Base-by-base conservation (phyloP, 345 rosid species). In the Theobroma cacao region DNA sequence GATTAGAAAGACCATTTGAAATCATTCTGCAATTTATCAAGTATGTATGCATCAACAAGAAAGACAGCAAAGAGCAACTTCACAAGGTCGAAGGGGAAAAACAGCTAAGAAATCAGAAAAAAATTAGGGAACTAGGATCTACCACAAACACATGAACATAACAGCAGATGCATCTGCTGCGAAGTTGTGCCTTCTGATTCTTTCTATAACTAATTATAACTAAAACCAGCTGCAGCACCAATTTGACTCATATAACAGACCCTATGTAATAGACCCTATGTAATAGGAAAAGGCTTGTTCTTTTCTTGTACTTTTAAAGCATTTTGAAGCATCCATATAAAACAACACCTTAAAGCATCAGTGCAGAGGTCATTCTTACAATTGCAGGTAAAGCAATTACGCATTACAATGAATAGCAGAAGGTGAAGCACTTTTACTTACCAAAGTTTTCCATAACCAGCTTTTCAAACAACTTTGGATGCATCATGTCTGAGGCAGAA, bases 401-500 rank as follows among this genome's bases (percentile, higher is more conserved):
- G 55, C 3, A 26, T 69, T 45, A 69, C 14, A 48, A 26, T 28
- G 55, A 45, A 14, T 2, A 43, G 30, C 10, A 50, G 36, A 36
- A 24, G 11, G 17, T 41, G 77, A 59, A 22, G 41, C 45, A 22
- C 62, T 26, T 65, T 74, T 45, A 86, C 86, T 84, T 80, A 90
- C 99, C 82, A 34, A 91, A 91, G 82, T 84, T 92, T 82, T 88
- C 87, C 77, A 88, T 84, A 70, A 88, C 81, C 77, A 95, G 98
- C 83, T 88, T 91, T 74, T 92, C 92, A 60, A 86, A 60, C 86
- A 92, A 58, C 78, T 88, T 75, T 18, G 95, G 92, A 33, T 78
- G 88, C 93, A 93, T 83, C 94, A 90, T 93, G 76, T 88, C 90
- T 64, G 84, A 82, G 63, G 94, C 94, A 65, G 95, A 87, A 55